phyloP scores from a whole-genome alignment of 768 basidiomycete genomes.

The Xanthoconium stramineum region DNA sequence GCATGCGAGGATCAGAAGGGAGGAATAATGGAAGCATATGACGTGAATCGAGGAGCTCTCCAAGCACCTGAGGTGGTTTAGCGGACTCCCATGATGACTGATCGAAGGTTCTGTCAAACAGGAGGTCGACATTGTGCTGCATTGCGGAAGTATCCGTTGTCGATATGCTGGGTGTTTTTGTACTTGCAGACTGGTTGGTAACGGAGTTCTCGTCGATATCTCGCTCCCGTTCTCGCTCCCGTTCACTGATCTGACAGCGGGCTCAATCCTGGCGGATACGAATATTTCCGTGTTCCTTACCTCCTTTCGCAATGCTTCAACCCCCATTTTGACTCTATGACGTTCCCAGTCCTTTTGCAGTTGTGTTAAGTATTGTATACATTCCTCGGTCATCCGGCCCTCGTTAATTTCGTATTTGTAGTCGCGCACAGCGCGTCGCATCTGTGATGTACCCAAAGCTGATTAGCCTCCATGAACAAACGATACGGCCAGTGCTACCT shows the following conservation, averaged over 20 bases:
- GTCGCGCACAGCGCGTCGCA: constrained; percentile 91
- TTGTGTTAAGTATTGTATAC: constrained; percentile 89
- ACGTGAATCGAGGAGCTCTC: constrained; percentile 89
- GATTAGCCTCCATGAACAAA: background rate
- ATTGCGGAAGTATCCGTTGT: constrained; percentile 34
- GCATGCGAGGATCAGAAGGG: constrained; percentile 74
- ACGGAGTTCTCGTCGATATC: constrained; percentile 29
- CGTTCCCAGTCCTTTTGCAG: constrained; percentile 98
- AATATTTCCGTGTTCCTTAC: constrained; percentile 33
- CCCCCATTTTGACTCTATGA: constrained; percentile 81
- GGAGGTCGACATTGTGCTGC: constrained; percentile 66
- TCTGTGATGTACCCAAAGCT: constrained; percentile 39
- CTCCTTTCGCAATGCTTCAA: constrained; percentile 82
- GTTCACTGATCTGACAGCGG: constrained; percentile 54
- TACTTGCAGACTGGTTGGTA: constrained; percentile 38
- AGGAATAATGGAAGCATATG: constrained; percentile 88
- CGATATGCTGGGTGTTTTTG: constrained; percentile 29
- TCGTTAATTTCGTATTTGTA: constrained; percentile 95
- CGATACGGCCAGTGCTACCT: constrained; percentile 44
- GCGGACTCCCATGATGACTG: constrained; percentile 75
- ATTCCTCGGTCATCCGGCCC: constrained; percentile 90
- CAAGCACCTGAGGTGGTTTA: constrained; percentile 75
- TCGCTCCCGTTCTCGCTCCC: constrained; percentile 55
- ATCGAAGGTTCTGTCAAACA: constrained; percentile 70
- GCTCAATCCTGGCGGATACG: constrained; percentile 4